phyloP scores from a whole-genome alignment of 768 basidiomycete genomes.

The Hericium rajendrae region DNA sequence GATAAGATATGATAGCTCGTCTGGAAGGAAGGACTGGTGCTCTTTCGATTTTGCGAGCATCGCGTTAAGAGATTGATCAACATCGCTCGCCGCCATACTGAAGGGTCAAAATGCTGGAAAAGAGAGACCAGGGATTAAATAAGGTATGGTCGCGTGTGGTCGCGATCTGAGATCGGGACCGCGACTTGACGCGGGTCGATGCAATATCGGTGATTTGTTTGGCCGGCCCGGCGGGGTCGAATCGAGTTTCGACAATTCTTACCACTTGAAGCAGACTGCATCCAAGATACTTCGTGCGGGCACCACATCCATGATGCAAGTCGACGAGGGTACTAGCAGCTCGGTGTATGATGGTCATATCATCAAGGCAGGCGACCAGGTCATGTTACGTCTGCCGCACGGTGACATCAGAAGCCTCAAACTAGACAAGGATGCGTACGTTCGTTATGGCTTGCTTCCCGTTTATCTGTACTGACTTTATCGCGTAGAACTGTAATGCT shows the following conservation, averaged over 20 bases:
- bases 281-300: not conserved
- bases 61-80: constrained; percentile 25
- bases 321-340: not conserved
- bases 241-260: not conserved
- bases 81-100: not conserved
- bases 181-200: too few relatives aligned
- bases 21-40: constrained; percentile 9
- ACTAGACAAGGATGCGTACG: constrained; percentile 35
- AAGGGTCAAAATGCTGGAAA: too few relatives aligned
- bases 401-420: constrained; percentile 71
- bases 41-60: not conserved
- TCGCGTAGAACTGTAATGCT: constrained; percentile 40
- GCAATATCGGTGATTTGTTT: not conserved
- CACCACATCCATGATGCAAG: not conserved
- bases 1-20: constrained; percentile 11
- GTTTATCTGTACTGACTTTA: not conserved
- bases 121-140: too few relatives aligned
- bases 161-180: too few relatives aligned
- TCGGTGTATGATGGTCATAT: not conserved
- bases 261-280: not conserved
- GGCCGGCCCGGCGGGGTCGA: not conserved
- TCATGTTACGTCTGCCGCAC: constrained; percentile 72
- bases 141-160: too few relatives aligned
- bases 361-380: constrained; percentile 64
- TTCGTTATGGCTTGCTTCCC: not conserved